Percentiles rank a stretch among this genome's conserved stretches.
phyloP scores from a whole-genome alignment of 768 basidiomycete genomes.

The Leccinum disarticulatum region DNA sequence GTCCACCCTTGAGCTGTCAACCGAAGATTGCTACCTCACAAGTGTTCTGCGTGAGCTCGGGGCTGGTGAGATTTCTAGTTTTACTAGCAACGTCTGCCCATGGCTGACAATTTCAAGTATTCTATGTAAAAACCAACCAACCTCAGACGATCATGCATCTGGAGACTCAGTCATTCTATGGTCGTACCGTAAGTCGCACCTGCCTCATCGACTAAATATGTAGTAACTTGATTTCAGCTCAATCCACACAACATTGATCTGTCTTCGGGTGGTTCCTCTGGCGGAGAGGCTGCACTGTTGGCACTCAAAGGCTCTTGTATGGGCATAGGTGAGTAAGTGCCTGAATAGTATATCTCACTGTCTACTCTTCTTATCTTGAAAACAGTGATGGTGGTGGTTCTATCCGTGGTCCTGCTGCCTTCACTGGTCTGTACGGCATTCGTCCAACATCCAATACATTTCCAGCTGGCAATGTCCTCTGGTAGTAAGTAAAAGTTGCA shows the following conservation, averaged over 20 bases:
- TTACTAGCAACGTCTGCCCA: neutral
- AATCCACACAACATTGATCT: slow-evolving; percentile 47
- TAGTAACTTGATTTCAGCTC: slow-evolving; percentile 23
- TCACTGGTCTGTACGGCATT: slow-evolving; percentile 41
- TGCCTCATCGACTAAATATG: neutral
- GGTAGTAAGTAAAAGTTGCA: slow-evolving; percentile 19
- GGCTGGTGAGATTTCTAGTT: slow-evolving; percentile 32
- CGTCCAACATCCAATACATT: slow-evolving; percentile 38
- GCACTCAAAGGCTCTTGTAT: slow-evolving; percentile 46
- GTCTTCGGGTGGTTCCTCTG: slow-evolving; percentile 52
- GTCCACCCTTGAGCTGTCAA: slow-evolving; percentile 22
- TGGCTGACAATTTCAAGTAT: slow-evolving; percentile 27
- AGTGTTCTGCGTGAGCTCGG: slow-evolving; percentile 42
- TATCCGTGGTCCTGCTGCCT: slow-evolving; percentile 38
- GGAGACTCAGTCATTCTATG: slow-evolving; percentile 34
- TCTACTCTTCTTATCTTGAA: neutral
- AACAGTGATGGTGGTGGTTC: slow-evolving; percentile 37
- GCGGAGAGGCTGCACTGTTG: slow-evolving; percentile 50
- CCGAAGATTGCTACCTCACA: slow-evolving; percentile 31
- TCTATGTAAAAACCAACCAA: slow-evolving; percentile 45
- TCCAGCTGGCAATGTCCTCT: slow-evolving; percentile 12
- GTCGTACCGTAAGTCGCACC: slow-evolving; percentile 25
- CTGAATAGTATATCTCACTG: slow-evolving; percentile 7
- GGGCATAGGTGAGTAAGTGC: slow-evolving; percentile 40
- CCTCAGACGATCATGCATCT: slow-evolving; percentile 45